Conservation (phyloP, 192 early-diverging fungal genomes). For the Podila epicladia region DNA sequence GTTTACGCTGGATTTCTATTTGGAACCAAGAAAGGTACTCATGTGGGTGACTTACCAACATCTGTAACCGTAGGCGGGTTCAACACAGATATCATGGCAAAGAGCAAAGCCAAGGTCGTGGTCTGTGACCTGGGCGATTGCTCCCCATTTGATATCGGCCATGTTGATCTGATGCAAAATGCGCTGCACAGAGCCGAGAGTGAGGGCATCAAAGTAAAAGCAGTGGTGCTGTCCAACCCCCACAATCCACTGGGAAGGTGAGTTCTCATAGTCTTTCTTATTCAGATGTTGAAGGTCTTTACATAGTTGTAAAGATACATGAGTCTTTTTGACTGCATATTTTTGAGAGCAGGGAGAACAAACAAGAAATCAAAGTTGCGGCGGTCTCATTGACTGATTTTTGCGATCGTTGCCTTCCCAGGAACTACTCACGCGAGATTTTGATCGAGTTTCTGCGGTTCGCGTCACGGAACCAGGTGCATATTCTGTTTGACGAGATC, state of each 20-base stretch:
- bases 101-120: constrained; percentile 62
- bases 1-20: no score
- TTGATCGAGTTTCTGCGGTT: constrained; percentile 68
- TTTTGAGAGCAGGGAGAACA: no score
- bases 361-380: no score
- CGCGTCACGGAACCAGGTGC: constrained; percentile 69
- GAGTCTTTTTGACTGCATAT: no score
- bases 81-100: constrained; percentile 63
- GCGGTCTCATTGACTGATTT: background rate
- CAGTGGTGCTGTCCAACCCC: constrained; percentile 78
- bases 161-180: constrained; percentile 58
- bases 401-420: constrained; percentile 5
- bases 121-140: constrained; percentile 57
- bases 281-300: background rate
- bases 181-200: constrained; percentile 54
- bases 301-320: no score
- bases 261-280: background rate
- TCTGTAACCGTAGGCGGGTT: constrained; percentile 56
- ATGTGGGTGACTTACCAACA: no score
- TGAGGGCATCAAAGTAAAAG: constrained; percentile 55
- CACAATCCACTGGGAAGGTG: constrained; percentile 76
- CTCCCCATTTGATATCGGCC: constrained; percentile 40
- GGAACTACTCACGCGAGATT: constrained; percentile 61
- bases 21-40: background rate
- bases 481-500: constrained; percentile 83